These are phyloP conservation scores for Cymbopogon flexuosus DNA, from an alignment of 202 grass and related monocot genomes.

Conservation along the genomic window DNA sequence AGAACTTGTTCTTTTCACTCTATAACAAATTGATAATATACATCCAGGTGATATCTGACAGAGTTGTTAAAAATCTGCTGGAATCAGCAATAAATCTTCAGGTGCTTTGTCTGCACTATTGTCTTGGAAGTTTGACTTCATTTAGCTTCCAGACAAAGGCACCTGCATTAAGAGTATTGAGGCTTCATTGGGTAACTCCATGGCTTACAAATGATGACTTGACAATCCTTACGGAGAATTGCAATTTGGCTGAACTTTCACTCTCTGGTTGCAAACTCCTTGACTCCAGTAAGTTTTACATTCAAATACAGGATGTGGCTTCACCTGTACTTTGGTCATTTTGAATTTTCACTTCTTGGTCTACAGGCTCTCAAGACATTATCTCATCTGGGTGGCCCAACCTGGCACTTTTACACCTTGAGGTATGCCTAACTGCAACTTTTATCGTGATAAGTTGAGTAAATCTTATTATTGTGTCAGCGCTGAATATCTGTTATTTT, in stretches of 20 bases:
- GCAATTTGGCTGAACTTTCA: slow-evolving; percentile 58
- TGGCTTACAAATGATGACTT: slow-evolving; percentile 82
- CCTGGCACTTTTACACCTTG: slow-evolving; percentile 56
- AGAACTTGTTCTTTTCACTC: slow-evolving; percentile 17
- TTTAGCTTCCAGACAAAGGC: slow-evolving; percentile 42
- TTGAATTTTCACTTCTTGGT: background rate
- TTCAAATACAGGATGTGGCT: background rate
- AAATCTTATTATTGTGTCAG: background rate
- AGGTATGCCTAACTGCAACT: slow-evolving; percentile 31
- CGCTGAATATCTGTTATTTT: background rate
- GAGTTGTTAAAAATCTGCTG: slow-evolving; percentile 49
- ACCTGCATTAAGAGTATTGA: slow-evolving; percentile 48
- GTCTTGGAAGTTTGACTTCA: slow-evolving; percentile 60
- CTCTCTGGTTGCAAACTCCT: slow-evolving; percentile 79
- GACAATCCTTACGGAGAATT: slow-evolving; percentile 50
- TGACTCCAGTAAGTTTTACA: slow-evolving; percentile 57
- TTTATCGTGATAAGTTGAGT: background rate
- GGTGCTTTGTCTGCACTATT: slow-evolving; percentile 54
- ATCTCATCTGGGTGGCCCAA: slow-evolving; percentile 74
- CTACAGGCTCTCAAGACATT: slow-evolving; percentile 56
- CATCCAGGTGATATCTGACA: slow-evolving; percentile 68
- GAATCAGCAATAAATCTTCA: slow-evolving; percentile 53
- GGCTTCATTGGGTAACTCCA: slow-evolving; percentile 61
- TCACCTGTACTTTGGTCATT: slow-evolving; percentile 6
- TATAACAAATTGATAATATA: slow-evolving; percentile 1